Evolutionary conservation across 1,139 yeast species (phyloP).

Genomic region (Tardiomyces depauwii): DNA sequence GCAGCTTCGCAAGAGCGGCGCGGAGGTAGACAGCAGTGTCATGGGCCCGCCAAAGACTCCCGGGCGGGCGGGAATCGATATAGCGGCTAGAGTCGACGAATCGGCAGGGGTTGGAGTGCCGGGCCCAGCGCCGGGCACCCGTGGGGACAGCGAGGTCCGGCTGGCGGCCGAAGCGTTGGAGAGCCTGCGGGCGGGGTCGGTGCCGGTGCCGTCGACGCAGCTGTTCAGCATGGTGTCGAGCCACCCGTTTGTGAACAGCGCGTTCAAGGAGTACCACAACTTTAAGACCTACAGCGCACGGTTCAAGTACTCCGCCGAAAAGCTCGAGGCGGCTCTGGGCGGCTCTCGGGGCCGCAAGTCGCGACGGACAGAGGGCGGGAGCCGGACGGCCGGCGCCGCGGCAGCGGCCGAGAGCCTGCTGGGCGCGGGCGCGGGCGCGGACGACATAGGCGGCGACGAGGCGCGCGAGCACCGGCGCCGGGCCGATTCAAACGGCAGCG

Average conservation of each 20-base stretch:
- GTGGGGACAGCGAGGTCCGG: background rate
- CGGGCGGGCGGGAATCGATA: too few relatives aligned
- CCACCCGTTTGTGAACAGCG: conserved; percentile 33
- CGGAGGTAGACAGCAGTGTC: too few relatives aligned
- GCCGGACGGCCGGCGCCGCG: background rate
- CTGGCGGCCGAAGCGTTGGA: background rate
- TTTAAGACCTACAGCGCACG: conserved; percentile 45
- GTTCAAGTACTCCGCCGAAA: conserved; percentile 56
- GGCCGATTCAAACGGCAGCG: background rate
- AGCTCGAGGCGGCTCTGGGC: conserved; percentile 40
- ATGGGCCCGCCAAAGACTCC: too few relatives aligned
- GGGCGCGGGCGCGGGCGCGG: background rate
- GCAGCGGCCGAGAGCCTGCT: background rate
- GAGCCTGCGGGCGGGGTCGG: background rate
- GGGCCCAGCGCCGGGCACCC: background rate
- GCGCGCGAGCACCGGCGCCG: background rate
- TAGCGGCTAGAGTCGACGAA: too few relatives aligned
- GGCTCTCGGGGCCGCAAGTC: background rate
- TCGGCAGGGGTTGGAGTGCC: too few relatives aligned
- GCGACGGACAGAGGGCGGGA: background rate
- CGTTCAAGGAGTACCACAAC: conserved; percentile 47
- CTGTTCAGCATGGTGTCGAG: background rate
- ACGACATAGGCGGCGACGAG: background rate
- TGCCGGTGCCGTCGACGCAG: background rate
- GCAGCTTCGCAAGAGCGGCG: too few relatives aligned